Percentiles rank a stretch among this genome's conserved stretches.
Evolutionary conservation across 1,139 yeast species (phyloP).

Genomic region (Nakaseomyces sp.): DNA sequence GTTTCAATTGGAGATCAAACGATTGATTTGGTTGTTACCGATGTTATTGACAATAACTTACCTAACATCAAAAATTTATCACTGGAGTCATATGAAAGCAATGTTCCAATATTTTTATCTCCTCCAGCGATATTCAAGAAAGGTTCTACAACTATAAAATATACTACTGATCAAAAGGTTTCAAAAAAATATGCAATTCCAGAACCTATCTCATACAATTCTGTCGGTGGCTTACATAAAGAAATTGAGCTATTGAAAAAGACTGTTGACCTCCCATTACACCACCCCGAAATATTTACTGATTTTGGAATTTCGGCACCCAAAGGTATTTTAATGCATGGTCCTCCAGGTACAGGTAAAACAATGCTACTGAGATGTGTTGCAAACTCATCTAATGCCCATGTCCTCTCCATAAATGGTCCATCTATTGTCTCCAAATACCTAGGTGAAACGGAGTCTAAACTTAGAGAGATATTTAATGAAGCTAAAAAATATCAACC

Average conservation of each 20-base stretch:
- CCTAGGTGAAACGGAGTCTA: conserved; percentile 85
- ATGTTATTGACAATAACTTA: conserved; percentile 28
- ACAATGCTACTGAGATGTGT: conserved; percentile 80
- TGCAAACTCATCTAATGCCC: conserved; percentile 65
- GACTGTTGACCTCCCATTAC: conserved; percentile 72
- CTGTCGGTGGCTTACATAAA: conserved; percentile 69
- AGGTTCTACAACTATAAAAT: conserved; percentile 33
- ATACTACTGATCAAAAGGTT: conserved; percentile 22
- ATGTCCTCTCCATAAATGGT: conserved; percentile 76
- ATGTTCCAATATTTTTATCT: conserved; percentile 31
- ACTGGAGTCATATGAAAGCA: conserved; percentile 10
- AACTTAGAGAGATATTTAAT: conserved; percentile 66
- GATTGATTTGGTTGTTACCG: conserved; percentile 25
- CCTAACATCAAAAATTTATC: conserved; percentile 33
- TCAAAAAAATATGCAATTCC: conserved; percentile 34
- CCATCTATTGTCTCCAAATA: conserved; percentile 90
- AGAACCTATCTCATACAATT: conserved; percentile 36
- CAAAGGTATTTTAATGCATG: conserved; percentile 80
- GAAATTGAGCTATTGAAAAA: conserved; percentile 57
- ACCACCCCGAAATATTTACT: conserved; percentile 64
- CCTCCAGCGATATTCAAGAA: conserved; percentile 42
- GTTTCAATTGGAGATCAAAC: conserved; percentile 19
- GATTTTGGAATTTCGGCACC: conserved; percentile 90
- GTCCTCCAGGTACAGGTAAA: conserved; percentile 98
- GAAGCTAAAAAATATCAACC: conserved; percentile 87